Base-by-base conservation (phyloP, 129 eudicot species). In the Saposhnikovia divaricata region DNA sequence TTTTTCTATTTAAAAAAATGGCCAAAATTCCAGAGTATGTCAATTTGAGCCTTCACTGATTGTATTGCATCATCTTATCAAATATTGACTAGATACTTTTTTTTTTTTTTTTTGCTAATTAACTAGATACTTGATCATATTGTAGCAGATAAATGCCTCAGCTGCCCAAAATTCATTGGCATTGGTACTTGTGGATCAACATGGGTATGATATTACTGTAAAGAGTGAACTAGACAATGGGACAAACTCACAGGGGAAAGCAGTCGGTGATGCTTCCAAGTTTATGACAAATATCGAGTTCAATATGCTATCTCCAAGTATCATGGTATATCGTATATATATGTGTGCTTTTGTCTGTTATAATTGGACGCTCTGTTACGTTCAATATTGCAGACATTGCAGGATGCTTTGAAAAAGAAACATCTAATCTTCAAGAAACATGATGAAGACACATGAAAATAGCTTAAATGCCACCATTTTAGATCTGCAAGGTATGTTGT, bases 361-460 rank as follows among this genome's bases (percentile, higher is more conserved):
- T 25, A 34, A 18, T 78, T 44, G 38, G 80, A 57, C 8, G 79
- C 72, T 31, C 10, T 76, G 53, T 37, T 46, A 77, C 47, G 61
- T 80, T 70, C 47, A 81, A 34, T 12, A 74, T 85, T 86, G 83
- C 88, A 95, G 98, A 92, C 89, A 86, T 84, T 92, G 63, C 88
- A 95, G 68, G 87, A 90, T 25, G 98, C 89, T 65, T 76, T 92
- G 75, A 77, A 82, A 61, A 84, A 76, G 80, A 84, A 23, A 96
- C n/a, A 96, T 85, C 84, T 73, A 61, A 85, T 81, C 80, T 82
- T 92, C 27, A 95, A 95, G 79, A 89, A 89, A 45, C 90, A 90
- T 59, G 96, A 92, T 90, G 66, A 89, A 78, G 80, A 57, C 70
- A 74, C 83, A 50, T 47, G 74, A 38, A 77, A 38, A 16, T 66